A percentile compares a stretch with the other conserved stretches of the same genome.
Evolutionary conservation across 2,329 filamentous ascomycete genomes (phyloP).

Genomic region (Arthrobotrys megalospora): DNA sequence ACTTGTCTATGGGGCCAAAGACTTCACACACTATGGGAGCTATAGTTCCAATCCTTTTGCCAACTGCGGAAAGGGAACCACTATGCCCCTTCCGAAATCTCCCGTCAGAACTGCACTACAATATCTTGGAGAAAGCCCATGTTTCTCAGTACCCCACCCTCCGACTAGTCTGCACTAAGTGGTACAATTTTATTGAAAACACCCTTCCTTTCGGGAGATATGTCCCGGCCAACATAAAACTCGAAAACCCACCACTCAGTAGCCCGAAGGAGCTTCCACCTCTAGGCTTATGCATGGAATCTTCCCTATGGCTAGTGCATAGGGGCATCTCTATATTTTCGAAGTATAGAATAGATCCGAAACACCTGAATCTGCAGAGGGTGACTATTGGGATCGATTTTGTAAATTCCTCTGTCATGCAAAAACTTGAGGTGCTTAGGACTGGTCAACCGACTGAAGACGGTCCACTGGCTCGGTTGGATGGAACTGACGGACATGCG

Average conservation of each 20-base stretch:
- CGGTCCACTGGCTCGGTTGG: neutral
- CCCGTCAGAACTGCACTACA: conserved; percentile 2
- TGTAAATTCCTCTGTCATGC: neutral
- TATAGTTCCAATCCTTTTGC: too few relatives aligned
- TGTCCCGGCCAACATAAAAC: neutral
- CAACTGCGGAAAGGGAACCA: neutral
- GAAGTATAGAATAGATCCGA: conserved; percentile 13
- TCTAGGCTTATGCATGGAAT: neutral
- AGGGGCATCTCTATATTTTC: neutral
- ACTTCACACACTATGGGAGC: neutral
- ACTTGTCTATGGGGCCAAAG: neutral
- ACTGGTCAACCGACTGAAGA: neutral
- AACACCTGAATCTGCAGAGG: neutral
- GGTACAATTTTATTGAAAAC: conserved; percentile 24
- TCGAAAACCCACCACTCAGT: neutral
- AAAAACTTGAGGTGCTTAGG: neutral
- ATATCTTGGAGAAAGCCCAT: conserved; percentile 9
- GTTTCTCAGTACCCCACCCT: conserved; percentile 6
- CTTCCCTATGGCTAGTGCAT: neutral
- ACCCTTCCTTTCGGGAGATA: conserved; percentile 22
- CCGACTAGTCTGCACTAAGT: conserved; percentile 1
- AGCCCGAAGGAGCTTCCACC: neutral
- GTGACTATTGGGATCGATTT: neutral
- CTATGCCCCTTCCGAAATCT: neutral
- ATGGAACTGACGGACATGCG: neutral